phyloP scores from a whole-genome alignment of 2,329 filamentous ascomycete genomes.

The Talaromyces sp. region DNA sequence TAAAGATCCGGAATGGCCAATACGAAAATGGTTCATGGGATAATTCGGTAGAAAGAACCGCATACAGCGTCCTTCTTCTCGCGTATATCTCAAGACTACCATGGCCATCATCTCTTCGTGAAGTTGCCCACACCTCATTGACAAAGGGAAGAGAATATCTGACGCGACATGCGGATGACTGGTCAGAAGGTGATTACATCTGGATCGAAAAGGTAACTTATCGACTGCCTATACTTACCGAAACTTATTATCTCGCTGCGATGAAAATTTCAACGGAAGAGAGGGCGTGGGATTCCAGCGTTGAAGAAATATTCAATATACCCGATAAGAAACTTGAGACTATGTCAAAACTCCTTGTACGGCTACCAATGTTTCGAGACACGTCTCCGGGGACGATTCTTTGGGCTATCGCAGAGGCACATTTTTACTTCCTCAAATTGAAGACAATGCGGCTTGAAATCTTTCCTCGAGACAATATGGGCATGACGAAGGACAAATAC shows the following conservation, averaged over 20 bases:
- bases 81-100: background rate
- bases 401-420: background rate
- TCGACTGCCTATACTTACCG: background rate
- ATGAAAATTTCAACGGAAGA: slow-evolving; percentile 9
- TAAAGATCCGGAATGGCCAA: no score
- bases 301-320: background rate
- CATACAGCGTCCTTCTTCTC: background rate
- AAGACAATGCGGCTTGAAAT: background rate
- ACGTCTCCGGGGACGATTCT: no score
- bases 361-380: background rate
- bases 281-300: background rate
- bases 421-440: background rate
- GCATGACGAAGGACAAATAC: background rate
- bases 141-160: background rate
- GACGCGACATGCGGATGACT: background rate
- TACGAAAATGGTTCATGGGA: background rate
- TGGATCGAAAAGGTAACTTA: slow-evolving; percentile 22
- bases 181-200: background rate
- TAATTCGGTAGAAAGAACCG: background rate
- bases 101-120: background rate
- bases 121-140: background rate
- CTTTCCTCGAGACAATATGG: background rate
- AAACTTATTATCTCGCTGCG: background rate
- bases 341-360: background rate
- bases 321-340: background rate